Evolutionary conservation across 805 yeast genomes (phyloP), one percentile per base, ranked within the genome.

Genomic region (Yamadazyma sp.): DNA sequence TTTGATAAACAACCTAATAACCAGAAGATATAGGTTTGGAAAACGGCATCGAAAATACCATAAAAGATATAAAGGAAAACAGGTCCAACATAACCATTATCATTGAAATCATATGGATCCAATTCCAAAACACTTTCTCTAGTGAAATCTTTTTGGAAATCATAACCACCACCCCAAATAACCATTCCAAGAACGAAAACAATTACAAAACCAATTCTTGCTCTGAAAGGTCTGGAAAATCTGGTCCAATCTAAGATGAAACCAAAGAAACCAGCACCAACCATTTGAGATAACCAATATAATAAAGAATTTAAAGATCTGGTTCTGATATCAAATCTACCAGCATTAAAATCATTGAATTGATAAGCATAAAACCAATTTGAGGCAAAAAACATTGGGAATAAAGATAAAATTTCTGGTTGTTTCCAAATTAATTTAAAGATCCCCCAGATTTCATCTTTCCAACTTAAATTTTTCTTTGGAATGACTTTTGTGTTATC

Each of bases 341-440:
- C 74, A 26, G 71, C 73, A 50, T 78, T 78, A 55, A 70, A 64
- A 39, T 73, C 76, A 52, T 76, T 76, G 49, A 74, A 77, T 56
- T 78, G 82, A 55, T 78, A 78, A 30, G 82, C 74, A 64, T 76
- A 76, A 61, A 76, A 78, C 79, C 79, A 78, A 62, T 78, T 78
- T 23, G 83, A 75, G 19, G 80, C 68, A 45, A 75, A 72, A 53
- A 78, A 78, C 74, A 76, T 69, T 28, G 84, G 84, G 66, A 79
- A 71, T 52, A 76, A 48, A 17, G 71, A 53, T 31, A 69, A 49
- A 33, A 78, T 70, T 51, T 57, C 62, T 31, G 75, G 75, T 27
- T 41, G 31, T 21, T 29, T 31, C n/a, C 20, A 27, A 9, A 44
- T 30, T 26, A 39, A 19, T 13, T 26, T 35, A 11, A 38, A 8